Evolutionary conservation across 805 yeast species (phyloP).

Genomic region (Maudiozyma serrabonitensis): DNA sequence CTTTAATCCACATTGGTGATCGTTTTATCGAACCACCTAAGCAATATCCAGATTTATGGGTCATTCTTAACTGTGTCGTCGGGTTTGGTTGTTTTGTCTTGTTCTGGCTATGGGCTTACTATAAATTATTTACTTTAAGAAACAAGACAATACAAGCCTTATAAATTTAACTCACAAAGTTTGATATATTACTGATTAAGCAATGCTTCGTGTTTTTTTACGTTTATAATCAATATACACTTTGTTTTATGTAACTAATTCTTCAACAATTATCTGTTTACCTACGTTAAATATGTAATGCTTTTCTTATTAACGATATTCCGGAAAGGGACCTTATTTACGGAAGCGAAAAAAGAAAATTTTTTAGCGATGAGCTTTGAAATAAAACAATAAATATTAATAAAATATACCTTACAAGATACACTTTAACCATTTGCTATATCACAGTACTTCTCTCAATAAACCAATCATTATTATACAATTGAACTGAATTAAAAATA

Average conservation of each 20-base stretch:
- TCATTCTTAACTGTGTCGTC: constrained; percentile 59
- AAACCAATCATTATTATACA: neutral
- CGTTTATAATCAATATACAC: too few relatives aligned
- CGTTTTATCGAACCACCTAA: constrained; percentile 41
- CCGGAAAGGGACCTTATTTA: neutral
- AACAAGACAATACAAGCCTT: constrained; percentile 18
- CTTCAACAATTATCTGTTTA: too few relatives aligned
- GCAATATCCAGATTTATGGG: constrained; percentile 77
- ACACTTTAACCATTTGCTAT: neutral
- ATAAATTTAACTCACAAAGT: neutral
- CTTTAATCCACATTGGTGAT: constrained; percentile 47
- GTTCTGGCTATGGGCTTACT: constrained; percentile 78
- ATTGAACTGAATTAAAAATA: constrained; percentile 21
- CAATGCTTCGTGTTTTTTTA: neutral
- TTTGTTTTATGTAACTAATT: too few relatives aligned
- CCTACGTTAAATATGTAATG: too few relatives aligned
- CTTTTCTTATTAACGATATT: neutral
- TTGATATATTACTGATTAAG: neutral
- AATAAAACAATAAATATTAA: neutral
- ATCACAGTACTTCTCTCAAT: neutral
- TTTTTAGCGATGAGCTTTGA: constrained; percentile 3
- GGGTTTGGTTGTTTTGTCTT: constrained; percentile 67
- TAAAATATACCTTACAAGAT: neutral
- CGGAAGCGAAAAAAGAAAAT: neutral
- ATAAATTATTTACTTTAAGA: constrained; percentile 35